Base-by-base conservation (phyloP, 805 yeast genomes). In the Starmerella vitae region DNA sequence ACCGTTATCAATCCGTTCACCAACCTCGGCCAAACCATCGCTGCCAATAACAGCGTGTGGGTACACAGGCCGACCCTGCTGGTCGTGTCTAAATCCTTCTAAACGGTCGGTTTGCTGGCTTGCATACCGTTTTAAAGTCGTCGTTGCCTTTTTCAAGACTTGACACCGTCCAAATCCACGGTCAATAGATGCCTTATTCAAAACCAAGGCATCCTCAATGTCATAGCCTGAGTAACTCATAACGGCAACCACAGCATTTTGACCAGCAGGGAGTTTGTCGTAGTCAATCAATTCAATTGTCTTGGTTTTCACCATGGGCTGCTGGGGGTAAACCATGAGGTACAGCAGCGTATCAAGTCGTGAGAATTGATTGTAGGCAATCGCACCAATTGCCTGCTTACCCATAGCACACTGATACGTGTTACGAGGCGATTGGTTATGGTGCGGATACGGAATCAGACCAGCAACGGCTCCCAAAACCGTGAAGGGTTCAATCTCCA, bases 321-420 rank as follows among this genome's bases (percentile, higher is more conserved):
- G 97, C 62, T 91, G 97, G 4, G 98, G 98, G 57, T 91, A 91
- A n/a, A 85, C 94, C 94, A 91, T 82, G 48, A 91, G 67, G 56
- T 91, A 91, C 48, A 91, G 66, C 55, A 91, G 63, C 1, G 98
- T 91, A 56, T 91, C 98, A 49, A 91, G 88, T 60, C 98, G 77
- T 57, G 84, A 73, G 64, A 91, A 82, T 63, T 91, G 98, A 60
- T 91, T 91, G 59, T 91, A 91, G 9, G 93, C 95, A 62, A 91
- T 91, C 2, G 97, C 97, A 51, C 98, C 98, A 61, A 91, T 88
- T n/a, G 98, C 98, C 65, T 91, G 98, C 63, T 84, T 84, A 75
- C 94, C 94, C 94, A 82, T 82, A 57, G 93, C 94, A 70, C 93
- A 82, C 62, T 82, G 94, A 62, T 82, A 82, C 4, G 93, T 82